These are phyloP conservation scores for Aspergillus proliferans DNA, from an alignment of 2,329 filamentous ascomycete species.

Conservation along the genomic window DNA sequence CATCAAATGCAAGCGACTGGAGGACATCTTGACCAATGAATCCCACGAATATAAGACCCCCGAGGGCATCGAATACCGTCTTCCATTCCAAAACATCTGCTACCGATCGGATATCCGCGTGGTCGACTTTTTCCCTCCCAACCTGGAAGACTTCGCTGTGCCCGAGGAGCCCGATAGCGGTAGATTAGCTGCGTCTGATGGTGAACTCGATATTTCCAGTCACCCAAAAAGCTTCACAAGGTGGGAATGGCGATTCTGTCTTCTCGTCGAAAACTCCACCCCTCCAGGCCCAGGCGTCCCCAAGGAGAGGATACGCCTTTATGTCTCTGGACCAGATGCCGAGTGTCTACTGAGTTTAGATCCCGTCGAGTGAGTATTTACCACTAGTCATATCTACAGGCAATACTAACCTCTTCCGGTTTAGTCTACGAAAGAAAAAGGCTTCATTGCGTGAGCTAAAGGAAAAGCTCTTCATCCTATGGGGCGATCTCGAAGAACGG, in stretches of 20 bases:
- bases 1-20: constrained; percentile 33
- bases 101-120: constrained; percentile 69
- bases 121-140: constrained; percentile 69
- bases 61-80: constrained; percentile 36
- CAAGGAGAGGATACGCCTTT: constrained; percentile 56
- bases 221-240: constrained; percentile 17
- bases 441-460: constrained; percentile 49
- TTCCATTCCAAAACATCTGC: constrained; percentile 70
- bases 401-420: neutral
- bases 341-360: constrained; percentile 52
- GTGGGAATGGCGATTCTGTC: constrained; percentile 81
- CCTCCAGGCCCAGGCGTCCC: constrained; percentile 27
- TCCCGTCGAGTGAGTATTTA: constrained; percentile 48
- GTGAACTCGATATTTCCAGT: constrained; percentile 25
- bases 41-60: constrained; percentile 43
- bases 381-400: neutral
- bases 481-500: constrained; percentile 76
- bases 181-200: constrained; percentile 38
- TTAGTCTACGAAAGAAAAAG: constrained; percentile 52
- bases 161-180: constrained; percentile 47
- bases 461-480: constrained; percentile 69
- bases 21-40: constrained; percentile 46
- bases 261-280: constrained; percentile 67
- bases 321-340: constrained; percentile 58
- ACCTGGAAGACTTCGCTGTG: constrained; percentile 64